Evolutionary conservation across 768 basidiomycete genomes (phyloP).

Genomic region (Amanita pallidorosea): DNA sequence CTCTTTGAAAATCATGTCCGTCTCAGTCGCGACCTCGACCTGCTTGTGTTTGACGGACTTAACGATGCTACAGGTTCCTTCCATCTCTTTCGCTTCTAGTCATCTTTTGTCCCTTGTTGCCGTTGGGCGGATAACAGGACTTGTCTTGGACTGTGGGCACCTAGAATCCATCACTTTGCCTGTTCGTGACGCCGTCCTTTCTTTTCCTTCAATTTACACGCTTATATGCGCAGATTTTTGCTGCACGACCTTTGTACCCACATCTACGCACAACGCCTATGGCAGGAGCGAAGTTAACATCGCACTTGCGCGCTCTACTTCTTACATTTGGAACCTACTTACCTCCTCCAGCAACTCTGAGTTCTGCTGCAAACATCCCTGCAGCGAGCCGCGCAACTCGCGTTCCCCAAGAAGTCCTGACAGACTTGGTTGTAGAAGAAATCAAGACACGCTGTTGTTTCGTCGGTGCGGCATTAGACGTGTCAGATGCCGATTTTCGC

Average conservation of each 20-base stretch:
- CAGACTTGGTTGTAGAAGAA: slow-evolving; percentile 76
- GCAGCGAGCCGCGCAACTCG: slow-evolving; percentile 49
- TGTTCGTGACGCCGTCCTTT: slow-evolving; percentile 31
- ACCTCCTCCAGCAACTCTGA: slow-evolving; percentile 69
- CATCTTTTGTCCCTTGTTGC: slow-evolving; percentile 80
- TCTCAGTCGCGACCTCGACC: slow-evolving; percentile 2
- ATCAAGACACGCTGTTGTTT: slow-evolving; percentile 88
- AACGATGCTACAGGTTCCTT: slow-evolving; percentile 58
- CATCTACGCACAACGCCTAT: slow-evolving; percentile 77
- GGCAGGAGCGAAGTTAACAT: slow-evolving; percentile 74
- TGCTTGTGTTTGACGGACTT: background rate
- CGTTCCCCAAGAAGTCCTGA: slow-evolving; percentile 72
- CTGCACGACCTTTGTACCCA: slow-evolving; percentile 78
- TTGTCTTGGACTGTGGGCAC: slow-evolving; percentile 90
- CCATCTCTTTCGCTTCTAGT: slow-evolving; percentile 86
- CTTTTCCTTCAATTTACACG: background rate
- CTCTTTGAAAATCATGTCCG: slow-evolving; percentile 86
- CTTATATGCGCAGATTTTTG: slow-evolving; percentile 59
- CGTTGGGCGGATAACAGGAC: slow-evolving; percentile 81
- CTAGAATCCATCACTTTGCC: slow-evolving; percentile 84
- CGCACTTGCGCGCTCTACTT: slow-evolving; percentile 72
- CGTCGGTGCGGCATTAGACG: slow-evolving; percentile 55
- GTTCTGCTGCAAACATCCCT: slow-evolving; percentile 52
- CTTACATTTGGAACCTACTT: slow-evolving; percentile 76
- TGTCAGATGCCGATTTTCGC: slow-evolving; percentile 19